Conservation (phyloP, 164 flowering plant species). For the Protea cynaroides region DNA sequence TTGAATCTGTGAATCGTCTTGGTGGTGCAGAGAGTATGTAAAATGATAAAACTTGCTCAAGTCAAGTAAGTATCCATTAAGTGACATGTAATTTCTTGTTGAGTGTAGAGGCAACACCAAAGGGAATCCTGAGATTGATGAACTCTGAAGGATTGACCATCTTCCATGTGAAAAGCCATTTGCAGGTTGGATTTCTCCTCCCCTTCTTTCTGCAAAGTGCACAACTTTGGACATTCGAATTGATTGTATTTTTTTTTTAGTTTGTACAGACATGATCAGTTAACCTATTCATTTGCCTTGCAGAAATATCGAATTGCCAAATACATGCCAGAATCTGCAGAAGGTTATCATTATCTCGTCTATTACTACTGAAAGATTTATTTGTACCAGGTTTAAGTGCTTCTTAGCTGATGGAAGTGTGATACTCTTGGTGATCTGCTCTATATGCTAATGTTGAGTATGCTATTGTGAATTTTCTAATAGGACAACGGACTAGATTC, state of each 20-base stretch:
- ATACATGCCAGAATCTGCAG: conserved; percentile 53
- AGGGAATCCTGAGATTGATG: conserved; percentile 84
- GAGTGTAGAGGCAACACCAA: conserved; percentile 83
- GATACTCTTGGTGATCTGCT: background rate
- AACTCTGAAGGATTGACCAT: conserved; percentile 78
- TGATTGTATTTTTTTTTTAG: background rate
- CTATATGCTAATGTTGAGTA: background rate
- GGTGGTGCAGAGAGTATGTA: conserved; percentile 95
- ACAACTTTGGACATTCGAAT: background rate
- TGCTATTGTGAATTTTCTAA: background rate
- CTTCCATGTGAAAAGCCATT: conserved; percentile 90
- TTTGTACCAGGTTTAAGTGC: background rate
- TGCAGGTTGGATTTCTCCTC: conserved; percentile 46
- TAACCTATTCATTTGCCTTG: conserved; percentile 5
- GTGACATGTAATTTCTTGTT: conserved; percentile 6
- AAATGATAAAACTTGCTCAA: background rate
- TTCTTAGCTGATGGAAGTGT: background rate
- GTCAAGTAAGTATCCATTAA: background rate
- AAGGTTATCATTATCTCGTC: conserved; percentile 25
- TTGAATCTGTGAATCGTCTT: conserved; percentile 73
- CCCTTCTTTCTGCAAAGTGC: too few relatives aligned
- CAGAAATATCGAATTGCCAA: conserved; percentile 90
- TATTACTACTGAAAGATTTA: background rate
- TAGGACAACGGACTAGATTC: background rate
- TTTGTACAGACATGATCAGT: background rate